Conservation (phyloP, 2,329 filamentous ascomycete species). For the Monosporascus ibericus region DNA sequence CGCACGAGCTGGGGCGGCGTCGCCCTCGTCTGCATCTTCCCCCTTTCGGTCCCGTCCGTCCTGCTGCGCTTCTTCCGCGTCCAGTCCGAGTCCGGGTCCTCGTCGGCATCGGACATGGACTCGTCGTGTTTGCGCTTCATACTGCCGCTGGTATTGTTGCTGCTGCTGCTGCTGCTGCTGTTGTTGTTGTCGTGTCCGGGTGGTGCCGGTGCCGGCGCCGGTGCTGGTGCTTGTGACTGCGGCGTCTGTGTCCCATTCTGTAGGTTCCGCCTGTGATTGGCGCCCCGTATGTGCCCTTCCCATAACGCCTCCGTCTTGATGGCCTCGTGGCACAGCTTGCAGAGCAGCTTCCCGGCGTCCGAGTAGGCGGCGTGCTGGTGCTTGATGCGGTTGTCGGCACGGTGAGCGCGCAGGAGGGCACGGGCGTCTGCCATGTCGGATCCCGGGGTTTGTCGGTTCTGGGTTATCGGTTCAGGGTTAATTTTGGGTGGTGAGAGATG, state of each 20-base stretch:
- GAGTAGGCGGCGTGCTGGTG: slow-evolving; percentile 65
- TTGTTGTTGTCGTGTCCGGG: neutral
- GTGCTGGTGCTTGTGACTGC: slow-evolving; percentile 17
- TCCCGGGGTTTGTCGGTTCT: neutral
- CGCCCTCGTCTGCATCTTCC: slow-evolving; percentile 18
- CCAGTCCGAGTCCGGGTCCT: slow-evolving; percentile 20
- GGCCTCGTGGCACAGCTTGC: slow-evolving; percentile 58
- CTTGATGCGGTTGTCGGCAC: slow-evolving; percentile 65
- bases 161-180: slow-evolving; percentile 2
- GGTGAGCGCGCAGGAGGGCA: slow-evolving; percentile 71
- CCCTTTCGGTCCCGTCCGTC: slow-evolving; percentile 25
- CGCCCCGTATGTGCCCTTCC: slow-evolving; percentile 53
- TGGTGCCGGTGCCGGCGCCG: slow-evolving; percentile 9
- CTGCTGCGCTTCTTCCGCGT: slow-evolving; percentile 41
- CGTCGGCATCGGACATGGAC: slow-evolving; percentile 25
- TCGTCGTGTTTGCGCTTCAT: slow-evolving; percentile 24
- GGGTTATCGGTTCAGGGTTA: neutral
- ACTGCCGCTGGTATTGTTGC: slow-evolving; percentile 10
- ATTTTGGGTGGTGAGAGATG: neutral
- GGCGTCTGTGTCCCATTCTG: slow-evolving; percentile 17
- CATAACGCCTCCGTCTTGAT: slow-evolving; percentile 63
- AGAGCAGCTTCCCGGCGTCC: slow-evolving; percentile 60
- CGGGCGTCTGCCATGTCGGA: slow-evolving; percentile 69
- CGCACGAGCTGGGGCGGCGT: slow-evolving; percentile 38
- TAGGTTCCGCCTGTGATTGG: slow-evolving; percentile 37